Evolutionary conservation across 2,329 filamentous ascomycete genomes (phyloP).

Genomic region (Fusarium nodosum): DNA sequence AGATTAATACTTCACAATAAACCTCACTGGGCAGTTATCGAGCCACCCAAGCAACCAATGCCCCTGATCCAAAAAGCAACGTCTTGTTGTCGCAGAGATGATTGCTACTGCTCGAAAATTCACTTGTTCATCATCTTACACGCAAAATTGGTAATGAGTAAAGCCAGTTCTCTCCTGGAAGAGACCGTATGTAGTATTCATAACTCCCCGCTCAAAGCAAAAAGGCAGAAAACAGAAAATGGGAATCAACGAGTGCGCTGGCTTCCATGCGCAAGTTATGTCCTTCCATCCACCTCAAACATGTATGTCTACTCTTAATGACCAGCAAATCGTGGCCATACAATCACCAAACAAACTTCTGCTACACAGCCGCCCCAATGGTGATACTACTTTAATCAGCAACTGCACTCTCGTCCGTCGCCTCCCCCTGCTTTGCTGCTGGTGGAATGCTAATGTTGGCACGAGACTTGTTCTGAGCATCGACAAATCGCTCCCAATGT

Average conservation of each 20-base stretch:
- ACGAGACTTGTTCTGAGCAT: slow-evolving; percentile 71
- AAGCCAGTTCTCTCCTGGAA: slow-evolving; percentile 23
- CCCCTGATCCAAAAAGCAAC: slow-evolving; percentile 14
- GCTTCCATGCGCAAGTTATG: slow-evolving; percentile 42
- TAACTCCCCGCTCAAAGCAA: slow-evolving; percentile 40
- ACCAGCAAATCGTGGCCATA: slow-evolving; percentile 26
- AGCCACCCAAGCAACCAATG: slow-evolving; percentile 10
- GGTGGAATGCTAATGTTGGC: slow-evolving; percentile 62
- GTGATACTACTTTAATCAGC: slow-evolving; percentile 52
- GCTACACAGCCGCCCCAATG: slow-evolving; percentile 4
- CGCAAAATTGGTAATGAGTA: slow-evolving; percentile 1
- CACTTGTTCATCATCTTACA: neutral
- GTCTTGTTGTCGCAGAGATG: slow-evolving; percentile 5
- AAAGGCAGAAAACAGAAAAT: slow-evolving; percentile 27
- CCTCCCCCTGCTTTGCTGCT: slow-evolving; percentile 46
- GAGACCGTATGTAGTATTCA: slow-evolving; percentile 15
- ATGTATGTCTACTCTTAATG: slow-evolving; percentile 18
- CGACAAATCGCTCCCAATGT: slow-evolving; percentile 73
- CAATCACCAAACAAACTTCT: slow-evolving; percentile 3
- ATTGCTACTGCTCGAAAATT: slow-evolving; percentile 4
- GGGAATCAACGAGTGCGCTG: slow-evolving; percentile 47
- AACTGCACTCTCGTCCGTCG: slow-evolving; percentile 59
- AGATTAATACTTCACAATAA: slow-evolving; percentile 7
- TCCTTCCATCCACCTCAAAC: slow-evolving; percentile 18
- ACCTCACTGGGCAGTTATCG: slow-evolving; percentile 5